Evolutionary conservation across 208 protist genomes (phyloP), one percentile per base, ranked within the genome.

Genomic region (Leishmania amazonensis): DNA sequence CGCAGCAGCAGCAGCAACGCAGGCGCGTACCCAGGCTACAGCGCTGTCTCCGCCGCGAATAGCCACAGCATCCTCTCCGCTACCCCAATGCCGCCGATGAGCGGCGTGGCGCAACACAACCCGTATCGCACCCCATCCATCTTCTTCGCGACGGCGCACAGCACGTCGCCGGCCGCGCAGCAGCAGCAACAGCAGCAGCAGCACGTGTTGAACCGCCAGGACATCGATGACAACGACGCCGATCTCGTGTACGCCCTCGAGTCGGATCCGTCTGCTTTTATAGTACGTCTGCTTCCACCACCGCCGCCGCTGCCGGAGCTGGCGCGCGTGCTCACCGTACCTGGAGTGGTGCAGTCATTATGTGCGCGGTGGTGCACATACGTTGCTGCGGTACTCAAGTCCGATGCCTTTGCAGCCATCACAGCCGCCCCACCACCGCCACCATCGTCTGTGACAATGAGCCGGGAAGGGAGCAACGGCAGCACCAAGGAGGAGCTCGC

Each of bases 281-380:
- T 88, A 24, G 71, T 72, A 67, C 81, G 79, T 51, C 65, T 88
- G 45, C 73, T 88, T 57, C 85, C 85, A 13, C 85, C 85, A 47
- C 85, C 85, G 49, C 85, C 85, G 51, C 82, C 85, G 71, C 82
- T 84, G 78, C 81, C 78, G 35, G 85, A 84, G 21, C 67, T 88
- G 57, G 77, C 67, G 15, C 81, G 81, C 21, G 77, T 85, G 31
- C 74, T 85, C 49, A 84, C 85, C n/a, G 76, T 84, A 15, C 78
- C 49, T 15, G 85, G 82, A 19, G 81, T 88, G 9, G 77, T 88
- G 58, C 67, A 85, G 64, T 71, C 76, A 11, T 75, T 88, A 24
- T 88, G 85, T 40, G 78, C 70, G 60, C 85, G 85, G 47, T 88
- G 85, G 85, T 80, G 75, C 40, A 62, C 73, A 9, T 78, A 83